Percentiles rank a stretch among this genome's conserved stretches.
Conservation (phyloP, 140 eudicot genomes). For the Erigeron philadelphicus region DNA sequence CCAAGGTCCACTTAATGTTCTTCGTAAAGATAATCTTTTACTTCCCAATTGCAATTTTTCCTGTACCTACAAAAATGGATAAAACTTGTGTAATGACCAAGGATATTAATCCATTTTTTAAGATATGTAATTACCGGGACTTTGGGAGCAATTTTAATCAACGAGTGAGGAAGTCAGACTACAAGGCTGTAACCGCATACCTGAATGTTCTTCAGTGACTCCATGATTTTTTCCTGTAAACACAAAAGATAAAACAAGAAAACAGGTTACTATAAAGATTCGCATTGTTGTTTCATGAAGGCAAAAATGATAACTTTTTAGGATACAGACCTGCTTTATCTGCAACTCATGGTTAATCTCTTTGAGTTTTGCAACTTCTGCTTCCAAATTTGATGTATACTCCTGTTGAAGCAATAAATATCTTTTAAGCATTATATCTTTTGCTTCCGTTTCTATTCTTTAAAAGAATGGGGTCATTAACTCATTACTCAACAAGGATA, state of each 20-base stretch:
- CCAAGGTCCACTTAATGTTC: conserved; percentile 84
- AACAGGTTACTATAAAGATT: conserved; percentile 5
- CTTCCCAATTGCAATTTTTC: conserved; percentile 44
- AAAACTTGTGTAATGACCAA: not conserved
- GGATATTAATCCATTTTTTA: too few species aligned
- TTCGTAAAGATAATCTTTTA: conserved; percentile 52
- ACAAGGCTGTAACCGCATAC: conserved; percentile 24
- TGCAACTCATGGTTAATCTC: conserved; percentile 58
- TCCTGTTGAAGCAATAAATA: conserved; percentile 41
- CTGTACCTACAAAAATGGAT: conserved; percentile 30
- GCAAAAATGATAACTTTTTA: not conserved
- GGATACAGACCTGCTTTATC: conserved; percentile 55
- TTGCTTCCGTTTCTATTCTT: too few species aligned
- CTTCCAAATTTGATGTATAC: conserved; percentile 72
- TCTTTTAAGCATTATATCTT: not conserved
- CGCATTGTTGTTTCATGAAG: not conserved
- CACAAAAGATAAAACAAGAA: not conserved
- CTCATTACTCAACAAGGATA: too few species aligned
- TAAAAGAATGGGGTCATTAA: too few species aligned
- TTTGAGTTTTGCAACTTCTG: conserved; percentile 66
- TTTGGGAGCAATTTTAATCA: too few species aligned
- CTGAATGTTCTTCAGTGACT: conserved; percentile 51
- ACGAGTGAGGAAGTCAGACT: not conserved
- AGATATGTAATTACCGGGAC: too few species aligned
- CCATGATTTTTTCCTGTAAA: conserved; percentile 58